phyloP scores from a whole-genome alignment of 2,329 filamentous ascomycete genomes.

The Fusarium devonianum region DNA sequence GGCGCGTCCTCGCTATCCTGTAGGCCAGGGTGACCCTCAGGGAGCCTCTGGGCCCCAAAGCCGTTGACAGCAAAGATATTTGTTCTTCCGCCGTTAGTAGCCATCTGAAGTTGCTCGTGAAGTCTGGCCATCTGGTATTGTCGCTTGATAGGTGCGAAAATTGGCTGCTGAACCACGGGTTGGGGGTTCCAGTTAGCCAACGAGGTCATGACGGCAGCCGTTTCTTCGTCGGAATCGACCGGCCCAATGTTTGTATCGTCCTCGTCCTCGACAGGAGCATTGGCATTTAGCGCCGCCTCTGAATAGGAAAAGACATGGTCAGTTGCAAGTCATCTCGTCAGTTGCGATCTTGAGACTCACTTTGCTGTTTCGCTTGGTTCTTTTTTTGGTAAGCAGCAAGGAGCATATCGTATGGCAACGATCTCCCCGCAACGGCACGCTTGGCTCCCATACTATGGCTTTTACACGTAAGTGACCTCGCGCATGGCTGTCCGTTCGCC shows the following conservation, averaged over 20 bases:
- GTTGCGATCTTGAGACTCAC: slow-evolving; percentile 58
- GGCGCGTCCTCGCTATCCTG: slow-evolving; percentile 62
- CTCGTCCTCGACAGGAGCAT: slow-evolving; percentile 87
- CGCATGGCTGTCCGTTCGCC: slow-evolving; percentile 85
- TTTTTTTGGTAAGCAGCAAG: slow-evolving; percentile 92
- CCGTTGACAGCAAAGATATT: slow-evolving; percentile 71
- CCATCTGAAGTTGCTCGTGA: slow-evolving; percentile 70
- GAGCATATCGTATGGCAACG: slow-evolving; percentile 90
- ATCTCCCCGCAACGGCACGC: slow-evolving; percentile 83
- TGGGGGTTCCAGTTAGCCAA: slow-evolving; percentile 78
- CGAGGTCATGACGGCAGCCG: slow-evolving; percentile 84
- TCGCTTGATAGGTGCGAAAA: slow-evolving; percentile 67
- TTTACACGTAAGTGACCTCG: slow-evolving; percentile 90
- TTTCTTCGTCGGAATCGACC: slow-evolving; percentile 95
- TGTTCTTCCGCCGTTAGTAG: slow-evolving; percentile 69
- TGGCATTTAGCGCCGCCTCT: slow-evolving; percentile 92
- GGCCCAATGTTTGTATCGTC: slow-evolving; percentile 80
- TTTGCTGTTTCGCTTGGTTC: slow-evolving; percentile 97
- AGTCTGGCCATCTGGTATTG: slow-evolving; percentile 70
- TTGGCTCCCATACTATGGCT: slow-evolving; percentile 96
- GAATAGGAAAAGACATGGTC: slow-evolving; percentile 12
- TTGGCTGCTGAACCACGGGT: slow-evolving; percentile 73
- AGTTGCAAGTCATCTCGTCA: slow-evolving; percentile 18
- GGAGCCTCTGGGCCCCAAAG: slow-evolving; percentile 62
- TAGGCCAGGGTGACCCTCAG: slow-evolving; percentile 56